These are phyloP conservation scores for Xerophyta viscosa DNA, from an alignment of 106 monocot species.

Conservation along the genomic window DNA sequence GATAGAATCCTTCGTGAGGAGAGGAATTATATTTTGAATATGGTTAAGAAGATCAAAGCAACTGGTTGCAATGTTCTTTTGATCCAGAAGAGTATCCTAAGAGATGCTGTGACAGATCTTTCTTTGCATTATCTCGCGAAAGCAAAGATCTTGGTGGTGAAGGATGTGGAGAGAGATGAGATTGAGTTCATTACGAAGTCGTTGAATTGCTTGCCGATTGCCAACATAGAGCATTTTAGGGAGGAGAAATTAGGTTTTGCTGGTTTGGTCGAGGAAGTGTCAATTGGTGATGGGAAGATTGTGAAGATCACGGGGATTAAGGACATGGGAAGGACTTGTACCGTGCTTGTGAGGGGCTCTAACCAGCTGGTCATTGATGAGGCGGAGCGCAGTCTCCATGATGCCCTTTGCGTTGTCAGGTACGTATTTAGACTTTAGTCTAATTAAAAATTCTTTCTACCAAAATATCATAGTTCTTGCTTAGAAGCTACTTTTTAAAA, in stretches of 20 bases:
- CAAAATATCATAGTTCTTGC: neutral
- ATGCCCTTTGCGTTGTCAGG: conserved; percentile 97
- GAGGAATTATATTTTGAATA: conserved; percentile 74
- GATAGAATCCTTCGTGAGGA: conserved; percentile 91
- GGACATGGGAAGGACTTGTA: conserved; percentile 81
- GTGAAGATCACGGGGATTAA: conserved; percentile 79
- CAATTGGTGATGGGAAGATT: conserved; percentile 83
- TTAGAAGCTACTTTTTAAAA: too few relatives aligned
- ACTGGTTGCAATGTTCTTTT: conserved; percentile 85
- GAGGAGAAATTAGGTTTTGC: conserved; percentile 90
- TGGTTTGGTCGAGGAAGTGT: conserved; percentile 73
- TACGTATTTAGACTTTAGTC: too few relatives aligned
- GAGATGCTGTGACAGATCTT: conserved; percentile 91
- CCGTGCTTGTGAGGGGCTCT: conserved; percentile 78
- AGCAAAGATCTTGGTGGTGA: conserved; percentile 87
- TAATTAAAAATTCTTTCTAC: neutral
- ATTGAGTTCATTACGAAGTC: conserved; percentile 97
- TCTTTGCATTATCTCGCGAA: conserved; percentile 92
- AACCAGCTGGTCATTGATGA: conserved; percentile 87
- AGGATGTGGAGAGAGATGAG: conserved; percentile 92
- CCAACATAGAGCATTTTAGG: conserved; percentile 87
- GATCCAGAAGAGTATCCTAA: conserved; percentile 93
- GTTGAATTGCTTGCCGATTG: conserved; percentile 85
- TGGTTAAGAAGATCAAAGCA: conserved; percentile 91
- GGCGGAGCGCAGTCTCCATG: conserved; percentile 90